These are phyloP conservation scores for Pugionium cornutum DNA, from an alignment of 345 rosid species.

Conservation along the genomic window DNA sequence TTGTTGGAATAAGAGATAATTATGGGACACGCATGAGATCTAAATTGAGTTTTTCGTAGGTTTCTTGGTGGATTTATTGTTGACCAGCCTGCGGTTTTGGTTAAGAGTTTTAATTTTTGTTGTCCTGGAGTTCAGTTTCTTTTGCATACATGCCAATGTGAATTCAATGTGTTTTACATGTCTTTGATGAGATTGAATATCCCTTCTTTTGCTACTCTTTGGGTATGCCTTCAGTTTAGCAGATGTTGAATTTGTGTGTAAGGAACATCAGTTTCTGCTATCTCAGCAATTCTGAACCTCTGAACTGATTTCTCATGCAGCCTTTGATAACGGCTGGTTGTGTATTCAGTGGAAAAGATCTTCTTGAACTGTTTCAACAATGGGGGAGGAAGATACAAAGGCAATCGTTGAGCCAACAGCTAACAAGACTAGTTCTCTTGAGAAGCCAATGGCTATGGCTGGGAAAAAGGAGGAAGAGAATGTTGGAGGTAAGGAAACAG, in stretches of 20 bases:
- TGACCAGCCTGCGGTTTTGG: not conserved
- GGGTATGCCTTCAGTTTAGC: not conserved
- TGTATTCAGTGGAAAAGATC: conserved; percentile 12
- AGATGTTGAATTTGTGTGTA: conserved; percentile 2
- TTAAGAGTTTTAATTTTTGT: not conserved
- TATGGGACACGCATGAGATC: conserved; percentile 27
- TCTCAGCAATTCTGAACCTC: not conserved
- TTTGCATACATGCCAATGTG: conserved; percentile 1
- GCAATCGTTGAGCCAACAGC: conserved; percentile 46
- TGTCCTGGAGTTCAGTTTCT: not conserved
- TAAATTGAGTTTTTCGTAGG: not conserved
- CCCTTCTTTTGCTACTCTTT: not conserved
- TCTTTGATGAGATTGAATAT: not conserved
- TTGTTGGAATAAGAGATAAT: not conserved
- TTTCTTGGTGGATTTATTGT: not conserved
- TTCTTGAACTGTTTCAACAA: conserved; percentile 35
- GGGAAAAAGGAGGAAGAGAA: conserved; percentile 31
- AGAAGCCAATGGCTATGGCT: conserved; percentile 41
- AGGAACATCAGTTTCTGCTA: not conserved
- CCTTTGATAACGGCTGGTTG: conserved; percentile 1
- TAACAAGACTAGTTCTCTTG: conserved; percentile 46
- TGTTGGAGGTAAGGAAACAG: conserved; percentile 24
- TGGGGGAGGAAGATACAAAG: conserved; percentile 64
- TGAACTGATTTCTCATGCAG: conserved; percentile 31
- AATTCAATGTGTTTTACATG: not conserved